A percentile compares a stretch with the other conserved stretches of the same genome.
These are phyloP conservation scores for Gentiana straminea DNA, from an alignment of 257 asterid species.

Conservation along the genomic window DNA sequence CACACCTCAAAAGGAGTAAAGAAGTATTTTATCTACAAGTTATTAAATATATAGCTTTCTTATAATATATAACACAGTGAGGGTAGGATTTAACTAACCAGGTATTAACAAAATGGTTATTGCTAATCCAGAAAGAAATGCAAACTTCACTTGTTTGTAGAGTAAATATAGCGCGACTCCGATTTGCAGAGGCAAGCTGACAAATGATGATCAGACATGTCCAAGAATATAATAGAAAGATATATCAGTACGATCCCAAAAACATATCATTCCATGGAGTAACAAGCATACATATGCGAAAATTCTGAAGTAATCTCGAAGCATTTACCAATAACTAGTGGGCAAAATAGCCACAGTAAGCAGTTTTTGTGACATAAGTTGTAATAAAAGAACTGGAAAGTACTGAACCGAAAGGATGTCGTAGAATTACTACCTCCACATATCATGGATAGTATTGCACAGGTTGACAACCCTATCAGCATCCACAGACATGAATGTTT, in stretches of 20 bases:
- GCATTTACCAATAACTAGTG: not conserved
- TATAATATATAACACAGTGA: too few species aligned
- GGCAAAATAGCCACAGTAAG: not conserved
- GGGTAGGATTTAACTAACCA: constrained; percentile 30
- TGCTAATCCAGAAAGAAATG: constrained; percentile 80
- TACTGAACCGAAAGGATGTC: not conserved
- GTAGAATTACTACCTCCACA: constrained; percentile 65
- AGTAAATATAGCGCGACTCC: constrained; percentile 85
- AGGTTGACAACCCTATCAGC: constrained; percentile 82
- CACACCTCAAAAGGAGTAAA: too few species aligned
- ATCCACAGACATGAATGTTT: constrained; percentile 97
- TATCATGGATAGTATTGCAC: constrained; percentile 88
- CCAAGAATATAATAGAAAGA: constrained; percentile 1
- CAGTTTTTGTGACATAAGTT: not conserved
- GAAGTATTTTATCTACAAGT: too few species aligned
- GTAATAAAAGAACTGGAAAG: not conserved
- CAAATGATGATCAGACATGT: constrained; percentile 13
- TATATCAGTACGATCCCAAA: too few species aligned
- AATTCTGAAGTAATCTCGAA: not conserved
- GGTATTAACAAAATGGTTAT: constrained; percentile 88
- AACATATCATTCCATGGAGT: not conserved
- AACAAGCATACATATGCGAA: not conserved
- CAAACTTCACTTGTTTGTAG: constrained; percentile 83
- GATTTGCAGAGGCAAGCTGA: constrained; percentile 97
- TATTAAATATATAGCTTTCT: too few species aligned